These are phyloP conservation scores for Trapa incisa DNA, from an alignment of 345 rosid species.

Conservation along the genomic window DNA sequence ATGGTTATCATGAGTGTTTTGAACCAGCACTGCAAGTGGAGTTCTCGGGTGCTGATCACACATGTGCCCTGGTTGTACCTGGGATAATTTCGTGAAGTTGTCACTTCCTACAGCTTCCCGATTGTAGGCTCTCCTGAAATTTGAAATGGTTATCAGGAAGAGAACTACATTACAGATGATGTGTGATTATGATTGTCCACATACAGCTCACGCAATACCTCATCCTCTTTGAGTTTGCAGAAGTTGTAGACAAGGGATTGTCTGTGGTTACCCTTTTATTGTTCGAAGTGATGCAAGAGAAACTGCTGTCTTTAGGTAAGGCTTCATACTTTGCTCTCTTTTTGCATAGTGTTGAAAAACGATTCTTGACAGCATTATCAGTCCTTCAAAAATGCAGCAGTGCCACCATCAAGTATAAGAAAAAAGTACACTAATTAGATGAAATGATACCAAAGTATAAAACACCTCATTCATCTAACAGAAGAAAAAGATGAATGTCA, in stretches of 20 bases:
- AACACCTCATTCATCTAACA: neutral
- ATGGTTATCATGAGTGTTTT: constrained; percentile 25
- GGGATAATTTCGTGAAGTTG: constrained; percentile 52
- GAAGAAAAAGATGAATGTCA: neutral
- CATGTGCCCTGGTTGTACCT: constrained; percentile 22
- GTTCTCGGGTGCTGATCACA: constrained; percentile 41
- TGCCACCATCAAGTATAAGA: neutral
- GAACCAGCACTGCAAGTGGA: constrained; percentile 53
- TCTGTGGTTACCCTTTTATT: constrained; percentile 58
- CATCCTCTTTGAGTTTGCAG: constrained; percentile 39
- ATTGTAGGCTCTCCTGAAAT: constrained; percentile 53
- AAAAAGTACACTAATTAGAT: neutral
- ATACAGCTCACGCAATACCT: constrained; percentile 27
- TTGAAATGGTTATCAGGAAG: neutral
- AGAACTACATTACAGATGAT: neutral
- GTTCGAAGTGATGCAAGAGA: constrained; percentile 39
- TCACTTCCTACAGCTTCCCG: constrained; percentile 29
- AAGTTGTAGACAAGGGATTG: constrained; percentile 31
- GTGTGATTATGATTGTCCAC: neutral
- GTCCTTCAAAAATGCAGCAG: constrained; percentile 42
- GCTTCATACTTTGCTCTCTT: constrained; percentile 94
- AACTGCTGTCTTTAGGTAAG: constrained; percentile 64
- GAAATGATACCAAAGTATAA: neutral
- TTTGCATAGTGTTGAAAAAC: constrained; percentile 91
- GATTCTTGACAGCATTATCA: constrained; percentile 98